Base-by-base conservation (phyloP, 306 rosid genomes). In the Vigna nakashimae region DNA sequence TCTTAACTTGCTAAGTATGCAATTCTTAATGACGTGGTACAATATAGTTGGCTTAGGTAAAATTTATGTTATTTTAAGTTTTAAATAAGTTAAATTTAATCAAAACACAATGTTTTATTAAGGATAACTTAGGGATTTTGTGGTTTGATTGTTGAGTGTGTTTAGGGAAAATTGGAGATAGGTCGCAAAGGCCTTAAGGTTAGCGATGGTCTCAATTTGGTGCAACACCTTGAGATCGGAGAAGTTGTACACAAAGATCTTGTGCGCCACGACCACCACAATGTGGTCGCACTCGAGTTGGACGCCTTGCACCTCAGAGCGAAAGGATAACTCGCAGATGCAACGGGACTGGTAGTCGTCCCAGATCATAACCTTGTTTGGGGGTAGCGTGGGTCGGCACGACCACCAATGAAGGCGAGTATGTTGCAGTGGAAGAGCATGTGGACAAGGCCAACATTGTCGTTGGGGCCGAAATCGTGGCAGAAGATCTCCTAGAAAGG, bases 351-450 rank as follows among this genome's bases (percentile, higher is more conserved):
- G 80, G 60, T 87, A 83, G 68, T 91, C 88, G 81, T 93, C 92
- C 98, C 98, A 91, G 18, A 93, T 86, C 91, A 91, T 93, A 45
- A 93, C 96, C 84, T 91, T 91, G 71, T 88, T 87, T 77, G 40
- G n/a, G 98, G 86, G 51, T 80, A 77, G 0, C 72, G 63, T 9
- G 94, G 94, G 69, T 86, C 86, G n/a, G 75, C 13, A 14, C 88
- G 90, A 9, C 93, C 94, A 5, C 98, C 90, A 8, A 93, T 96
- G 17, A 93, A 78, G 78, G 96, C 88, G 2, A 89, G 84, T 36
- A 91, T 84, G 69, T 85, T 91, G 81, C 83, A 88, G 1, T 87
- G 89, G 80, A 86, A 91, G 15, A 86, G 86, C 98, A 93, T 89
- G 59, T 88, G 88, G 8, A 91, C 92, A 12, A 81, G 24, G 0